Evolutionary conservation across 2,329 filamentous ascomycete species (phyloP).

Genomic region (Cladosporium halotolerans): DNA sequence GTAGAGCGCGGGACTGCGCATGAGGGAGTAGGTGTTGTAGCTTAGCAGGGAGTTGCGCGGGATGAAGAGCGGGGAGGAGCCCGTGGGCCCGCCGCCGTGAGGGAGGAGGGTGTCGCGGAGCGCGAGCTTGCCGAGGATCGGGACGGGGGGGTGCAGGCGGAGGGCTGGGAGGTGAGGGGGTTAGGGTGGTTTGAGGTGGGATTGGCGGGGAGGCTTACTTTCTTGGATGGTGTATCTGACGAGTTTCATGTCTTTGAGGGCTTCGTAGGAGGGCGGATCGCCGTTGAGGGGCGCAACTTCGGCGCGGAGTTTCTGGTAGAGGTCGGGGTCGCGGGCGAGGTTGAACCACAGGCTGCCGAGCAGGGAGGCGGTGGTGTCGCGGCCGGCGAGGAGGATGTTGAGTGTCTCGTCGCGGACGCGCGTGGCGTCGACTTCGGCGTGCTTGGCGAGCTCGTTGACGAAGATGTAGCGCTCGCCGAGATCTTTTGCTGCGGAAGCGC

Average conservation of each 20-base stretch:
- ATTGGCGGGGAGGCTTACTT: constrained; percentile 13
- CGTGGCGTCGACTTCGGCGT: constrained; percentile 37
- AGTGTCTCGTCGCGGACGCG: constrained; percentile 37
- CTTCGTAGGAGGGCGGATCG: constrained; percentile 36
- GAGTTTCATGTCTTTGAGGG: constrained; percentile 24
- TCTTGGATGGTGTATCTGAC: constrained; percentile 58
- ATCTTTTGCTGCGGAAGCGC: constrained; percentile 11
- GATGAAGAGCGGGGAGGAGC: constrained; percentile 47
- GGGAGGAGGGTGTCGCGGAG: constrained; percentile 70
- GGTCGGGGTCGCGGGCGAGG: constrained; percentile 16
- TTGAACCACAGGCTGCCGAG: constrained; percentile 38
- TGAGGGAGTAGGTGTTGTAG: constrained; percentile 24
- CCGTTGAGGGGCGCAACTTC: constrained; percentile 20
- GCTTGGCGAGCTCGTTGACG: constrained; percentile 50
- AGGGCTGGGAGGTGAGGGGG: constrained; percentile 32
- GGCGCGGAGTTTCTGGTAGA: constrained; percentile 18
- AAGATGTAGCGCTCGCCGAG: constrained; percentile 47
- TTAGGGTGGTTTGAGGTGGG: neutral
- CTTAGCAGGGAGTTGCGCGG: constrained; percentile 23
- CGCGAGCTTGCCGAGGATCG: constrained; percentile 67
- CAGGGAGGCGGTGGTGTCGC: constrained; percentile 46
- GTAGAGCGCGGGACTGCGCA: constrained; percentile 23
- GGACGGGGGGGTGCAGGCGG: constrained; percentile 67
- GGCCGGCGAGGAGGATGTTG: constrained; percentile 45
- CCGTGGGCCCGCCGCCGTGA: constrained; percentile 47